Evolutionary conservation across 805 yeast genomes (phyloP).

Genomic region (Blastobotrys terrestris): DNA sequence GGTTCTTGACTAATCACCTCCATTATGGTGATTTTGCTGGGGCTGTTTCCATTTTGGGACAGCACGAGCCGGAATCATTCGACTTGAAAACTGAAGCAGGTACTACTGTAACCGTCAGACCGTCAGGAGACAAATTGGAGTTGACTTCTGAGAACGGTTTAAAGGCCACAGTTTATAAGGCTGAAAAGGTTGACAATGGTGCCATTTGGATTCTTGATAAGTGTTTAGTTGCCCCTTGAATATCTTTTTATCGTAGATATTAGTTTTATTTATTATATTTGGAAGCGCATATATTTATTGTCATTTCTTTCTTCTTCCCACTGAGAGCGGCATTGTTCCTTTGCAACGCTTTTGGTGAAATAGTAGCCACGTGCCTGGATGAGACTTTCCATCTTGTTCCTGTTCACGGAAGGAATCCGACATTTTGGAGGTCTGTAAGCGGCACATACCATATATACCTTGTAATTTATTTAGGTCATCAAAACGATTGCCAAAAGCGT

Average conservation of each 20-base stretch:
- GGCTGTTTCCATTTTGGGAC: slow-evolving; percentile 4
- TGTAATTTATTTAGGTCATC: too few relatives aligned
- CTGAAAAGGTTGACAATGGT: slow-evolving; percentile 25
- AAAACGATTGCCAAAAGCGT: too few relatives aligned
- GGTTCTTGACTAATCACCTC: slow-evolving; percentile 60
- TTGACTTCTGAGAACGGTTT: slow-evolving; percentile 3
- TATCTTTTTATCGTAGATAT: too few relatives aligned
- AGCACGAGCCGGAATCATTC: background rate
- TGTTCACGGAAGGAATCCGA: too few relatives aligned
- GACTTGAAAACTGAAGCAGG: slow-evolving; percentile 11
- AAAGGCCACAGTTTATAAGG: slow-evolving; percentile 18
- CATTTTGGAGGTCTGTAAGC: too few relatives aligned
- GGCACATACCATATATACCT: too few relatives aligned
- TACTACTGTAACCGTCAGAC: slow-evolving; percentile 6
- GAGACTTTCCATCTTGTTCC: too few relatives aligned
- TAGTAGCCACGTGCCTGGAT: too few relatives aligned
- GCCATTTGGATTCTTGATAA: slow-evolving; percentile 26
- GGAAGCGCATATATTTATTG: background rate
- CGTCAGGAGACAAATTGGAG: slow-evolving; percentile 3
- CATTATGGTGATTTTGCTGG: slow-evolving; percentile 30
- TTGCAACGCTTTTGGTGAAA: too few relatives aligned
- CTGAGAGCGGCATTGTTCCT: too few relatives aligned
- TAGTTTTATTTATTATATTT: background rate
- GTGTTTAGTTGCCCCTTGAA: slow-evolving; percentile 14
- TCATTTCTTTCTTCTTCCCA: too few relatives aligned